phyloP scores from a whole-genome alignment of 2,329 filamentous ascomycete genomes.

The Thelonectria discophora region DNA sequence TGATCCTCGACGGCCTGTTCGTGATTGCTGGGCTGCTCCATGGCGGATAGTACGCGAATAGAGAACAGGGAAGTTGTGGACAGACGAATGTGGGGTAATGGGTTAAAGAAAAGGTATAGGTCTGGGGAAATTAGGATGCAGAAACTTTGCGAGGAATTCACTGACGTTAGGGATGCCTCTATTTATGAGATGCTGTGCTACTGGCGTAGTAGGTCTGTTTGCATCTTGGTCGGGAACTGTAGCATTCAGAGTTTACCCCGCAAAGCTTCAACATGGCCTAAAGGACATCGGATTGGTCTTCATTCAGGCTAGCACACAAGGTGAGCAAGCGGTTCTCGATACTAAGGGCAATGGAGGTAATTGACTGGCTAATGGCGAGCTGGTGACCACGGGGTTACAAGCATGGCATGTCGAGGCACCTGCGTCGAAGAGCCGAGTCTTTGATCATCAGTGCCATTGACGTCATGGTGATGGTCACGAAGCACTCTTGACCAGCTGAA shows the following conservation, averaged over 20 bases:
- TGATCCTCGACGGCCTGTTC: conserved; percentile 36
- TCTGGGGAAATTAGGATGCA: neutral
- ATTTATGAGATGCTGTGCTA: neutral
- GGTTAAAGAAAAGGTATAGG: neutral
- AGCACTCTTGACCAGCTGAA: conserved; percentile 11
- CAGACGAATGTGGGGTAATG: neutral
- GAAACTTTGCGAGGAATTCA: neutral
- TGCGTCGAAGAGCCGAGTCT: conserved; percentile 30
- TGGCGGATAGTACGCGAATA: conserved; percentile 9
- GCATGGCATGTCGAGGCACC: neutral
- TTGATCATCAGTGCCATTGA: conserved; percentile 39
- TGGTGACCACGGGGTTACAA: neutral
- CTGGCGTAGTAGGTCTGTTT: neutral
- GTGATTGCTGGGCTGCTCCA: conserved; percentile 41
- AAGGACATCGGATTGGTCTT: conserved; percentile 9
- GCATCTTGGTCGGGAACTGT: conserved; percentile 5
- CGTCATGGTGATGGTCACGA: conserved; percentile 44
- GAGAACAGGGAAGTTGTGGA: neutral
- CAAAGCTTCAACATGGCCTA: conserved; percentile 35
- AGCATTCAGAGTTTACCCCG: conserved; percentile 37
- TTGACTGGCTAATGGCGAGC: conserved; percentile 2
- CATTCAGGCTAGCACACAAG: neutral
- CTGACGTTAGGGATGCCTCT: neutral
- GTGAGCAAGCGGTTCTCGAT: neutral
- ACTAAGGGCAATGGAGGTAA: conserved; percentile 11